Evolutionary conservation across 1,284 basidiomycete species (phyloP).

Genomic region (Sporisorium reilianum): DNA sequence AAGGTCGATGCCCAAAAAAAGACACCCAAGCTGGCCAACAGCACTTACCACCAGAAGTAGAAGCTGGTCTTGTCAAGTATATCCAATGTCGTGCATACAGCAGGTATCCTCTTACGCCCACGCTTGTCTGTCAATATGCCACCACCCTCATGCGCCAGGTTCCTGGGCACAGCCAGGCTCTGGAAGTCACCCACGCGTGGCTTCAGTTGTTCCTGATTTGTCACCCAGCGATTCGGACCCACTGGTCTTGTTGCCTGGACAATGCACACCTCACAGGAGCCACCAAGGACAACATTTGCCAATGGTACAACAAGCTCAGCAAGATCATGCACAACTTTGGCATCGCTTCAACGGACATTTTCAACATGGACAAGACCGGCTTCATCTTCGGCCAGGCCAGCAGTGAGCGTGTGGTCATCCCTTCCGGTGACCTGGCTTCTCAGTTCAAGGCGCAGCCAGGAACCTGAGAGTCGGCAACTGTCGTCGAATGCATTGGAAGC

Average conservation of each 20-base stretch:
- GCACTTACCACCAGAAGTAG: conserved; percentile 5
- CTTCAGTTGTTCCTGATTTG: conserved; percentile 17
- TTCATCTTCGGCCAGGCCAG: conserved; percentile 4
- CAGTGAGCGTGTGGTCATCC: too few species aligned
- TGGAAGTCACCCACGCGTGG: conserved; percentile 3
- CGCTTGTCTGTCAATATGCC: conserved; percentile 10
- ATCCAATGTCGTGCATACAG: conserved; percentile 19
- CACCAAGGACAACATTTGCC: neutral
- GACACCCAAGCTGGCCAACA: neutral
- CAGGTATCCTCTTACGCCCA: conserved; percentile 14
- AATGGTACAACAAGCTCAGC: conserved; percentile 6
- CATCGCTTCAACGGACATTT: conserved; percentile 9
- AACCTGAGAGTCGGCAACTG: too few species aligned
- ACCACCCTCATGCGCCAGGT: neutral
- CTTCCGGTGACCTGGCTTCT: too few species aligned
- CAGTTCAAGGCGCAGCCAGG: too few species aligned
- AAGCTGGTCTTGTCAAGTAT: conserved; percentile 10
- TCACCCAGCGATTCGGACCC: conserved; percentile 9
- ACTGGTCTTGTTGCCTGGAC: too few species aligned
- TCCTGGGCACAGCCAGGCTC: neutral
- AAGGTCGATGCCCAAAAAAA: too few species aligned
- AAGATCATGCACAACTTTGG: conserved; percentile 12
- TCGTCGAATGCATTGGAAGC: too few species aligned
- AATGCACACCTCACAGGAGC: too few species aligned
- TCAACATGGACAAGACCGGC: too few species aligned